Evolutionary conservation across 768 basidiomycete genomes (phyloP), one percentile per base, ranked within the genome.

Genomic region (Leccinum incarnatum): DNA sequence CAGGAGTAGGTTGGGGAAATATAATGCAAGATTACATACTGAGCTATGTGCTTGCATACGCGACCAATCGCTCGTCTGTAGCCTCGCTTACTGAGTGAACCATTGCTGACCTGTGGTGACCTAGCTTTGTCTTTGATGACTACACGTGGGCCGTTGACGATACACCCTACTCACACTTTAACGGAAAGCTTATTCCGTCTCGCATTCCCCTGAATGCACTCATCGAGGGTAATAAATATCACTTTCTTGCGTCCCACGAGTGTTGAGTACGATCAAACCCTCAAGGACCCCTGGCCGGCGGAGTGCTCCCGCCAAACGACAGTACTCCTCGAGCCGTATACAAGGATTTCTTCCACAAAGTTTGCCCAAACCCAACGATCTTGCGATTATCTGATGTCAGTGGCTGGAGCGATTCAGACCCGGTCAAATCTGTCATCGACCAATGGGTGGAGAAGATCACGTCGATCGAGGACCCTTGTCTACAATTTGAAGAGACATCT

Each of bases 101-200:
- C n/a, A 3, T 40, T 36, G 11, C 53, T 64, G 29, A 67, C 12
- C 29, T 29, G 15, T 2, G 23, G 23, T 25, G 23, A 37, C 2
- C 12, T 45, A 77, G 78, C 14, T 74, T 74, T 53, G 78, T 78
- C 15, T 77, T 78, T 48, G 69, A 77, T 36, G 73, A 79, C 53
- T 77, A 79, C 58, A 77, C 75, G 0, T 78, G 77, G 78, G 67
- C 69, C 30, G 53, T 63, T 21, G 69, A 75, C 30, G 65, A 67
- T 4, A 64, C 71, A 14, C 69, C 68, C 10, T 79, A 75, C 57
- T 72, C 76, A 14, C 62, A 69, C 15, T 75, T 61, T 46, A 68
- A 74, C 54, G 72, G 71, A 9, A 68, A 69, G 19, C 65, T 65
- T 12, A 75, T 76, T 30, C 75, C 77, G 21, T 75, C 76, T 9